A percentile compares a stretch with the other conserved stretches of the same genome.
phyloP scores from a whole-genome alignment of 1,139 yeast genomes.

The Suhomyces guaymorum region DNA sequence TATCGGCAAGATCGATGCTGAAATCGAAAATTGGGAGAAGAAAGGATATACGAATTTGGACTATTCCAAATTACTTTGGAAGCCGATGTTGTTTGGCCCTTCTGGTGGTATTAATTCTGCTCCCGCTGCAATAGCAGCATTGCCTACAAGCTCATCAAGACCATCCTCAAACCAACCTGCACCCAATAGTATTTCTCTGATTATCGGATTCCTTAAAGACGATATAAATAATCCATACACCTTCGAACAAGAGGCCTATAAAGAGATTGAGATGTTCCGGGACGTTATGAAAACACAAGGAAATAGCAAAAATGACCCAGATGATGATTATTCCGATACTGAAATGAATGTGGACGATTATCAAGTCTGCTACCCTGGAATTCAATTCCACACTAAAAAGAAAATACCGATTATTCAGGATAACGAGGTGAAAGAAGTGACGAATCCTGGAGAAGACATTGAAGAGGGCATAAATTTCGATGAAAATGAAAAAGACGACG shows the following conservation, averaged over 20 bases:
- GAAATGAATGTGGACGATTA: conserved; percentile 24
- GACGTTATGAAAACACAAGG: conserved; percentile 23
- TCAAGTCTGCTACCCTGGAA: conserved; percentile 36
- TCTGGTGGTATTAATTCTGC: conserved; percentile 75
- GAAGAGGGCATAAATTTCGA: conserved; percentile 18
- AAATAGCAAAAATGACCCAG: conserved; percentile 5
- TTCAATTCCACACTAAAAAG: conserved; percentile 13
- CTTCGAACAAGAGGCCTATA: conserved; percentile 53
- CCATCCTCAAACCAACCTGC: conserved; percentile 1
- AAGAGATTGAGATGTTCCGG: conserved; percentile 37
- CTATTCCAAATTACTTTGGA: conserved; percentile 65
- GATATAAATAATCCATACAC: conserved; percentile 63
- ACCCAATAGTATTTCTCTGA: conserved; percentile 52
- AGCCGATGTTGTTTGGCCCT: conserved; percentile 79
- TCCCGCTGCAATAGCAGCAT: conserved; percentile 38
- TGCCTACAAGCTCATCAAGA: conserved; percentile 8
- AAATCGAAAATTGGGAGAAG: conserved; percentile 54
- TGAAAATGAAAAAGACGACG: conserved; percentile 17
- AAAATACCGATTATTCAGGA: conserved; percentile 16
- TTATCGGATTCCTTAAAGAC: conserved; percentile 60
- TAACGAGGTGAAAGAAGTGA: conserved; percentile 15
- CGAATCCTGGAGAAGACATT: conserved; percentile 7
- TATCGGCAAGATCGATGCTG: conserved; percentile 40
- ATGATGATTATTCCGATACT: conserved; percentile 2
- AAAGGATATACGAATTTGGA: conserved; percentile 57